phyloP scores from a whole-genome alignment of 2,329 filamentous ascomycete genomes.

The Nothomitra cinnamomea region DNA sequence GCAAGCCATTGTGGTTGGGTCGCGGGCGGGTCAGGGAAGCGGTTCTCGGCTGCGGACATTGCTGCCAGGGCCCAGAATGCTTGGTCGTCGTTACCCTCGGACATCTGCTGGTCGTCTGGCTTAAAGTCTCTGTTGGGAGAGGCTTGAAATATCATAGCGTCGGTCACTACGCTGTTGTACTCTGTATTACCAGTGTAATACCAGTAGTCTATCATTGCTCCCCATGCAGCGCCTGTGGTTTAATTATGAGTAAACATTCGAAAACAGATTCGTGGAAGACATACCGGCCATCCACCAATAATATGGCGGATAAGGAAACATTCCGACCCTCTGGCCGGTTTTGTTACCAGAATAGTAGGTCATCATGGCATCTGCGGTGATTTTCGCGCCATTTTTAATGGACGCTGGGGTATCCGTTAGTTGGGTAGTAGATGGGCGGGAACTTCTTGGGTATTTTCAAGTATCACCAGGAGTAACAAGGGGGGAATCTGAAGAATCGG shows the following conservation, averaged over 20 bases:
- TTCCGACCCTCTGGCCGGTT: conserved; percentile 40
- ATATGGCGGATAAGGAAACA: conserved; percentile 27
- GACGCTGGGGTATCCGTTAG: conserved; percentile 29
- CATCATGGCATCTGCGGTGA: conserved; percentile 43
- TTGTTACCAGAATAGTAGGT: conserved; percentile 47
- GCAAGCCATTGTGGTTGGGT: conserved; percentile 47
- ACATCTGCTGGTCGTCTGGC: conserved; percentile 35
- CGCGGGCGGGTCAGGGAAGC: conserved; percentile 39
- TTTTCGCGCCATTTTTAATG: conserved; percentile 42
- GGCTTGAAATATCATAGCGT: conserved; percentile 43
- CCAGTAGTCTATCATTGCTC: conserved; percentile 47
- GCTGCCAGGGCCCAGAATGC: conserved; percentile 56
- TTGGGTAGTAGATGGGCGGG: too few relatives aligned
- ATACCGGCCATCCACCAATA: conserved; percentile 40
- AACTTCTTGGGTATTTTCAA: too few relatives aligned
- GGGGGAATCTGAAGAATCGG: too few relatives aligned
- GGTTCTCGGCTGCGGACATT: conserved; percentile 50
- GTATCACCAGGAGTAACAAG: too few relatives aligned
- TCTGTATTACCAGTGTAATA: conserved; percentile 44
- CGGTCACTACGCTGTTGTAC: conserved; percentile 42
- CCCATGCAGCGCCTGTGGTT: too few relatives aligned
- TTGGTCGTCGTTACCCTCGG: conserved; percentile 59
- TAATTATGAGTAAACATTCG: conserved; percentile 40
- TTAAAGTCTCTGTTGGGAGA: conserved; percentile 44
- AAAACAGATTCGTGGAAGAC: conserved; percentile 14